phyloP scores from a whole-genome alignment of 2,329 filamentous ascomycete genomes.

The Penicillium sclerotigenum region DNA sequence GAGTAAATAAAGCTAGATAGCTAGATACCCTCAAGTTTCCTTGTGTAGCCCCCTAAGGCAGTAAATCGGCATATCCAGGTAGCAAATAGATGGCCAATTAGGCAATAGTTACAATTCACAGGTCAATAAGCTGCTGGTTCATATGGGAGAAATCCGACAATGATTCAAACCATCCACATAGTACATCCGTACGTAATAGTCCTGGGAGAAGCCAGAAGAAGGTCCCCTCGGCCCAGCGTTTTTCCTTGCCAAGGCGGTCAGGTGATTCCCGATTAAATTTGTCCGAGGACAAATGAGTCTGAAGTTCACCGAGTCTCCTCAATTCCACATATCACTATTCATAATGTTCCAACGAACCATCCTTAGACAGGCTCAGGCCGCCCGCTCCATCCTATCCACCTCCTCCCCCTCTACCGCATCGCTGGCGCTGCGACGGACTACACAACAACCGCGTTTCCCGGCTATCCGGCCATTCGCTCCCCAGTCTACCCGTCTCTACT shows the following conservation, averaged over 20 bases:
- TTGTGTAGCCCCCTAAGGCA: background rate
- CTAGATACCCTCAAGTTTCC: too few species aligned
- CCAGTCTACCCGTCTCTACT: constrained; percentile 42
- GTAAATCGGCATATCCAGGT: too few species aligned
- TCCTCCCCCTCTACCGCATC: constrained; percentile 34
- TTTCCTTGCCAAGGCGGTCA: constrained; percentile 7
- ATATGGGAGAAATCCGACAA: background rate
- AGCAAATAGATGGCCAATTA: background rate
- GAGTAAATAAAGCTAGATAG: background rate
- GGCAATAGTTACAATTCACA: background rate
- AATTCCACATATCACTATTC: constrained; percentile 12
- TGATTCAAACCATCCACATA: background rate
- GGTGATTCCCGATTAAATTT: constrained; percentile 9
- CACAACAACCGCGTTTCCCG: constrained; percentile 30
- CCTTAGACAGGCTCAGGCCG: constrained; percentile 42
- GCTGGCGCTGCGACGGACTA: constrained; percentile 33
- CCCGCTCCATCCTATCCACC: constrained; percentile 31
- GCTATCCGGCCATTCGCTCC: constrained; percentile 34
- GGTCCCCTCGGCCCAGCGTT: constrained; percentile 5
- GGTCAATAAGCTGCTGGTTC: background rate
- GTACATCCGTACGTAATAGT: background rate
- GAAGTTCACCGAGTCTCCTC: background rate
- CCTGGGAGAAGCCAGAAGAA: background rate
- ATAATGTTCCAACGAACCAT: constrained; percentile 45
- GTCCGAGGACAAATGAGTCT: background rate